Percentiles rank a stretch among this genome's conserved stretches.
phyloP scores from a whole-genome alignment of 441 rosid species.

The Gossypium armourianum region DNA sequence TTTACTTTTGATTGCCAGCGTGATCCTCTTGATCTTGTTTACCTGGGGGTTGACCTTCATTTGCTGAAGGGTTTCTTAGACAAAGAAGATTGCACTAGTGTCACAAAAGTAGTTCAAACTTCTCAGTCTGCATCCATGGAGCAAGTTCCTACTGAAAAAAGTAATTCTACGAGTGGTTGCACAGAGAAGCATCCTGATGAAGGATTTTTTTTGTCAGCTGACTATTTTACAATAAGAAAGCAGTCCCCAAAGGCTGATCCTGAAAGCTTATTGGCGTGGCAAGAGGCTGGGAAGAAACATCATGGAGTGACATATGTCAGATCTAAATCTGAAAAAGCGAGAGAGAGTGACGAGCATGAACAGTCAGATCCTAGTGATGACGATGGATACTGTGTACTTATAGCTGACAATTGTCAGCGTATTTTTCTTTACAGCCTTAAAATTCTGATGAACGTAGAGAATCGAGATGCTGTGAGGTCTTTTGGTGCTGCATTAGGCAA shows the following conservation, averaged over 20 bases:
- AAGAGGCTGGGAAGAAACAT: constrained; percentile 94
- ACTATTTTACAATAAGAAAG: constrained; percentile 89
- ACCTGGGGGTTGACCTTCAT: constrained; percentile 88
- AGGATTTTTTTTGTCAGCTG: constrained; percentile 80
- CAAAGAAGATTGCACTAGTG: constrained; percentile 47
- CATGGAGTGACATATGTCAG: constrained; percentile 78
- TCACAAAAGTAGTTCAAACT: constrained; percentile 45
- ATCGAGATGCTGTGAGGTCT: constrained; percentile 93
- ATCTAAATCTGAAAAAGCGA: constrained; percentile 83
- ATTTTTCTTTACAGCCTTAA: constrained; percentile 90
- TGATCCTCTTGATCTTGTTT: constrained; percentile 87
- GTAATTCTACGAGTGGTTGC: constrained; percentile 26
- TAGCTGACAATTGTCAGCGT: constrained; percentile 94
- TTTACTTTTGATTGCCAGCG: constrained; percentile 80
- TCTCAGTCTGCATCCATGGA: constrained; percentile 50
- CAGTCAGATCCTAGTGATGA: constrained; percentile 89
- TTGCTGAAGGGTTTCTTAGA: constrained; percentile 56
- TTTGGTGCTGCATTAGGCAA: constrained; percentile 82
- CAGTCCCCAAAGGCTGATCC: constrained; percentile 93
- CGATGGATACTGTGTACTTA: constrained; percentile 82
- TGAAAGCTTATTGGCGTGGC: constrained; percentile 84
- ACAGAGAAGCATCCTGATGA: constrained; percentile 76
- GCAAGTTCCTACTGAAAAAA: constrained; percentile 59
- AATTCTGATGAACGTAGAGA: constrained; percentile 78
- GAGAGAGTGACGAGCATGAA: constrained; percentile 81